Percentiles rank a stretch among this genome's conserved stretches.
phyloP scores from a whole-genome alignment of 148 eudicot genomes.

The Silene latifolia region DNA sequence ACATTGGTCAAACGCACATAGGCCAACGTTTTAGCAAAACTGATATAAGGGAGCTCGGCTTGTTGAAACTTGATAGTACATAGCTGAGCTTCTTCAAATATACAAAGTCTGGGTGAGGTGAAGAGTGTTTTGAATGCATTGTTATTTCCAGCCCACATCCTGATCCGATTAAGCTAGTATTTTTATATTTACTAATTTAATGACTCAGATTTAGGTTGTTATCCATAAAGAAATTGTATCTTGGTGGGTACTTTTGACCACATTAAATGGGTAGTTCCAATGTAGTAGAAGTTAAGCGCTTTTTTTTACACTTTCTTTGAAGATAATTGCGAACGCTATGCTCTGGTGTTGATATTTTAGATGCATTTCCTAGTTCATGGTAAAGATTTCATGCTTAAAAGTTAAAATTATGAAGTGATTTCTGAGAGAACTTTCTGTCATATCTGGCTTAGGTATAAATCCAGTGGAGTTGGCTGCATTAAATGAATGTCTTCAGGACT shows the following conservation, averaged over 20 bases:
- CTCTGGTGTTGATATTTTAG: background rate
- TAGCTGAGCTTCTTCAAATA: background rate
- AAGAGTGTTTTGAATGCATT: background rate
- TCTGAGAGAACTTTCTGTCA: background rate
- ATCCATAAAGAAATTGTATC: background rate
- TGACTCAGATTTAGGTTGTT: too few relatives aligned
- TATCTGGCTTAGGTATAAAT: conserved; percentile 26
- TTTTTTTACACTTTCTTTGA: background rate
- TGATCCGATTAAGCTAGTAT: background rate
- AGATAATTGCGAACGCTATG: background rate
- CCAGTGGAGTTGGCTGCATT: conserved; percentile 37
- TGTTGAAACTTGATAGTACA: background rate
- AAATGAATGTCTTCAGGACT: conserved; percentile 42
- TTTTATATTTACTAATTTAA: too few relatives aligned
- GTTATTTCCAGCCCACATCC: background rate
- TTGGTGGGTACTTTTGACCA: background rate
- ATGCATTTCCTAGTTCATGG: background rate
- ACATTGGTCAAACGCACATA: background rate
- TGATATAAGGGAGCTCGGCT: background rate
- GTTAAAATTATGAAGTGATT: background rate
- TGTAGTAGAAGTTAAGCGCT: background rate
- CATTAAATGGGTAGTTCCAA: background rate
- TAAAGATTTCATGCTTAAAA: conserved; percentile 1
- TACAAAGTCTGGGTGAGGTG: background rate
- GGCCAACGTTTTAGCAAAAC: background rate